A percentile compares a stretch with the other conserved stretches of the same genome.
Evolutionary conservation across 2,329 filamentous ascomycete species (phyloP).

Genomic region (Alternaria sp.): DNA sequence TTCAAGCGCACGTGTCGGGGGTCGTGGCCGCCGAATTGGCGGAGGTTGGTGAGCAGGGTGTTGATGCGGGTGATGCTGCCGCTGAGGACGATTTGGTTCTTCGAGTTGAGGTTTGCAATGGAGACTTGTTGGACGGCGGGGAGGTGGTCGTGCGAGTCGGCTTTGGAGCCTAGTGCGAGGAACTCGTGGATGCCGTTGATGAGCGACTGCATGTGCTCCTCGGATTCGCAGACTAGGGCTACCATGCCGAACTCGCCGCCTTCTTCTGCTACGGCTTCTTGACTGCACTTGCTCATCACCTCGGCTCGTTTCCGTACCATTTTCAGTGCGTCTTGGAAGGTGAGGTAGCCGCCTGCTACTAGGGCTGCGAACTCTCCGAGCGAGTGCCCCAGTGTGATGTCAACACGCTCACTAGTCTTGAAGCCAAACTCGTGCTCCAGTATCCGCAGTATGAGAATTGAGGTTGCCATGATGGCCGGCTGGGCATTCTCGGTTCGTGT

Average conservation of each 20-base stretch:
- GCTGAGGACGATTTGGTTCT: conserved; percentile 94
- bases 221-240: conserved; percentile 82
- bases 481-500: conserved; percentile 88
- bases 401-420: conserved; percentile 71
- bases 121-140: conserved; percentile 85
- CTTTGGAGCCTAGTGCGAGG: conserved; percentile 73
- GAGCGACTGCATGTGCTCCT: conserved; percentile 73
- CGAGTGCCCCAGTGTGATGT: conserved; percentile 88
- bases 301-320: conserved; percentile 81
- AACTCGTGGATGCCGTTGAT: conserved; percentile 81
- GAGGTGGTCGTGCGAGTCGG: conserved; percentile 71
- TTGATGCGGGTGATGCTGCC: conserved; percentile 85
- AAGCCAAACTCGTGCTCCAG: conserved; percentile 88
- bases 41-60: conserved; percentile 80
- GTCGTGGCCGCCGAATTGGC: conserved; percentile 91
- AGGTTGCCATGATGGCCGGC: conserved; percentile 95
- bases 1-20: conserved; percentile 86
- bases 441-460: conserved; percentile 85
- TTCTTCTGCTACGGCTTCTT: conserved; percentile 68
- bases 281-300: conserved; percentile 81
- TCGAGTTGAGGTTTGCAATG: conserved; percentile 94
- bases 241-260: conserved; percentile 94
- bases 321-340: conserved; percentile 78
- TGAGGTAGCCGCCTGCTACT: conserved; percentile 81
- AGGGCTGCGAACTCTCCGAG: conserved; percentile 93